Evolutionary conservation across 192 early-diverging fungal species (phyloP).

Genomic region (Phlyctochytrium arcticum): DNA sequence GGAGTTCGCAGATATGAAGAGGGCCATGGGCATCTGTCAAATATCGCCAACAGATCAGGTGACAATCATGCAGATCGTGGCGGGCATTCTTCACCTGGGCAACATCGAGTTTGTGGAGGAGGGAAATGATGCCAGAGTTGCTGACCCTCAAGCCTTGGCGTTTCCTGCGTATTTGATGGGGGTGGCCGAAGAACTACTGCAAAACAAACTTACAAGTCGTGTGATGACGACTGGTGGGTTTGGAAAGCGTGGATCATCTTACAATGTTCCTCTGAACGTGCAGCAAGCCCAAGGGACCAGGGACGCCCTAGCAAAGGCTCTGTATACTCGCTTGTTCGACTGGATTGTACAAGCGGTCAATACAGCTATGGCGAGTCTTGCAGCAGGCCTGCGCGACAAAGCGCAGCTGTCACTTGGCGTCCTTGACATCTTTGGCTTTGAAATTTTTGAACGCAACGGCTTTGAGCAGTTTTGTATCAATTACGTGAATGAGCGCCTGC

Average conservation of each 20-base stretch:
- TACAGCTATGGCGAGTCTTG: conserved; percentile 61
- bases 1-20: conserved; percentile 83
- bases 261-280: conserved; percentile 82
- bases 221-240: conserved; percentile 51
- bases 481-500: conserved; percentile 95
- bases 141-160: conserved; percentile 40
- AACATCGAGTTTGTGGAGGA: conserved; percentile 88
- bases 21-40: conserved; percentile 92
- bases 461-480: conserved; percentile 99
- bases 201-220: conserved; percentile 44
- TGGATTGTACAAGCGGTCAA: conserved; percentile 96
- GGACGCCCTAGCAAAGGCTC: conserved; percentile 84
- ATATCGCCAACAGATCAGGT: conserved; percentile 75
- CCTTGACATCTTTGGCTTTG: conserved; percentile 98
- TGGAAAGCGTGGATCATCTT: conserved; percentile 45
- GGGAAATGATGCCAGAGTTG: conserved; percentile 57
- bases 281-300: conserved; percentile 85
- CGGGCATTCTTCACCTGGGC: conserved; percentile 93
- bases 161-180: conserved; percentile 56
- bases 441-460: conserved; percentile 78
- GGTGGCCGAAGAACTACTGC: conserved; percentile 31
- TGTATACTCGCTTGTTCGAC: conserved; percentile 93
- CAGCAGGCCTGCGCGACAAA: conserved; percentile 50
- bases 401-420: conserved; percentile 73
- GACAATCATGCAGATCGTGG: conserved; percentile 86